A percentile compares a stretch with the other conserved stretches of the same genome.
Evolutionary conservation across 768 basidiomycete genomes (phyloP).

Genomic region (Trametes elegans): DNA sequence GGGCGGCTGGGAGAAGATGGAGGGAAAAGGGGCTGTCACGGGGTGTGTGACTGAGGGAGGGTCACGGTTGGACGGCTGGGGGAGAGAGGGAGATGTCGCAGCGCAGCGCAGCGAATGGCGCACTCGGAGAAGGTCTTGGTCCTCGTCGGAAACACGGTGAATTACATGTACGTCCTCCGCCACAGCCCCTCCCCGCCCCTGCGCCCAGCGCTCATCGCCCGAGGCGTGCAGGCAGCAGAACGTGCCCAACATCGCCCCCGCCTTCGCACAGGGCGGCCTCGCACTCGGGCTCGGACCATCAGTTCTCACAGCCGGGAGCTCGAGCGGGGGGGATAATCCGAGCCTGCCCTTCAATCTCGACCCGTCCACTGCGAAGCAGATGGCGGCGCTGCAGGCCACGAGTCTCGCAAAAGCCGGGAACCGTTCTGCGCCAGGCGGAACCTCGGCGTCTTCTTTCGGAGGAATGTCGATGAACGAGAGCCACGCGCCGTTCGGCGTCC

Average conservation of each 20-base stretch:
- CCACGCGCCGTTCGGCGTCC: no score
- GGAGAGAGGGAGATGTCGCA: not conserved
- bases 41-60: not conserved
- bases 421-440: conserved; percentile 46
- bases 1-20: not conserved
- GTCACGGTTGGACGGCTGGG: not conserved
- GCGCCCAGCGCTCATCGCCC: not conserved
- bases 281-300: conserved; percentile 11
- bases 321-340: not conserved
- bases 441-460: conserved; percentile 67
- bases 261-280: not conserved
- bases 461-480: conserved; percentile 43
- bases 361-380: conserved; percentile 72
- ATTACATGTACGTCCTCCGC: conserved; percentile 5
- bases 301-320: not conserved
- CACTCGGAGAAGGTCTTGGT: not conserved
- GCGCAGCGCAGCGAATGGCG: not conserved
- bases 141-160: not conserved
- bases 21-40: not conserved
- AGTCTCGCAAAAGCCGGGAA: conserved; percentile 58
- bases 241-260: conserved; percentile 8
- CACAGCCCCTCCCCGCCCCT: not conserved
- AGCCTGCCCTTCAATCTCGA: conserved; percentile 50
- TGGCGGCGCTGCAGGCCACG: conserved; percentile 70
- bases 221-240: conserved; percentile 19